phyloP scores from a whole-genome alignment of 257 asterid species.

The Cordia subcordata region DNA sequence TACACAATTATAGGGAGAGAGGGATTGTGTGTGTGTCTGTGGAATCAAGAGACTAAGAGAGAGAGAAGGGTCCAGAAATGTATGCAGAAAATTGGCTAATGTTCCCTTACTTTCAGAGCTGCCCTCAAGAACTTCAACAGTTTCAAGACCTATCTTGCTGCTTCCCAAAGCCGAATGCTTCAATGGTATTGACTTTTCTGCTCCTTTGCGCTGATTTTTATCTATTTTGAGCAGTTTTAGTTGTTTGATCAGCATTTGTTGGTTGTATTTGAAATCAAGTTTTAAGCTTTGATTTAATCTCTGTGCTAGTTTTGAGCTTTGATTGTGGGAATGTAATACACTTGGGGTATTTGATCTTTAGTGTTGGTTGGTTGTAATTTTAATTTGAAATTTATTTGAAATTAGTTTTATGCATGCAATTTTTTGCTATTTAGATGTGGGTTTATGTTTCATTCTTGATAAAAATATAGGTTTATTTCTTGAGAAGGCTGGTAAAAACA shows the following conservation, averaged over 20 bases:
- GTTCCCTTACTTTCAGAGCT: constrained; percentile 60
- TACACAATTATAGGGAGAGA: constrained; percentile 7
- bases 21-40: background rate
- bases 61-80: constrained; percentile 35
- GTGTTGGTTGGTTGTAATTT: too few relatives aligned
- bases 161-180: constrained; percentile 49
- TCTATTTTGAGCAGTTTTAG: background rate
- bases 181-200: constrained; percentile 34
- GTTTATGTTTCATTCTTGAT: background rate
- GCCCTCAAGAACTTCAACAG: constrained; percentile 56
- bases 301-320: constrained; percentile 3
- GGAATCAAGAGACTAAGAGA: background rate
- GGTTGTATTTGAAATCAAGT: constrained; percentile 3
- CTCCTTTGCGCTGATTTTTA: background rate
- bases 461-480: too few relatives aligned
- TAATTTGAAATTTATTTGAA: background rate
- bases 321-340: constrained; percentile 8
- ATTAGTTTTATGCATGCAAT: too few relatives aligned
- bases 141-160: constrained; percentile 46
- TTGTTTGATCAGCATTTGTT: constrained; percentile 18
- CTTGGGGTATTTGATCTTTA: background rate
- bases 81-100: constrained; percentile 65
- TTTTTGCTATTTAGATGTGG: background rate
- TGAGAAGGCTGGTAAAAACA: background rate
- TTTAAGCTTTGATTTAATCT: background rate